These are phyloP conservation scores for Trichoderma hamatum DNA, from an alignment of 2,329 filamentous ascomycete genomes.

Conservation along the genomic window DNA sequence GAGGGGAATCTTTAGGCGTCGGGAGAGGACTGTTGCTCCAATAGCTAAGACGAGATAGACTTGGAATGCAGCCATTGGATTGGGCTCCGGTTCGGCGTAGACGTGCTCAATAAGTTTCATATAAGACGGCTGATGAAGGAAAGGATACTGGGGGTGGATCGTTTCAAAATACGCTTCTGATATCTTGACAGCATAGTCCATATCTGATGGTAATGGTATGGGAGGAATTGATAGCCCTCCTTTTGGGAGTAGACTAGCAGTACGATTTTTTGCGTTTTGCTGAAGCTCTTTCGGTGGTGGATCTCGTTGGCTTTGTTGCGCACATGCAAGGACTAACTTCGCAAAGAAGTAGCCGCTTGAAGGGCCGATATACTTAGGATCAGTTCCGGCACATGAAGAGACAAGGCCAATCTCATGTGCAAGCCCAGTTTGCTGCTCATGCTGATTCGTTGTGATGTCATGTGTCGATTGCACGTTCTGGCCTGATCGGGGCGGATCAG, in stretches of 20 bases:
- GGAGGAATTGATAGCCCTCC: neutral
- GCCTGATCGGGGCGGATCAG: no score
- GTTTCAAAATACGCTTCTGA: neutral
- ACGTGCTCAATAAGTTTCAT: neutral
- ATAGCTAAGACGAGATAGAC: neutral
- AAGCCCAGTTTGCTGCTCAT: neutral
- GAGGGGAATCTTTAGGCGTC: neutral
- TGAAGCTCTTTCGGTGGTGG: neutral
- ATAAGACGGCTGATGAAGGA: neutral
- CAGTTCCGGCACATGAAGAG: neutral
- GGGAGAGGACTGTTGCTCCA: neutral
- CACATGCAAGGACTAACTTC: neutral
- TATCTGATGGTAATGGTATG: neutral
- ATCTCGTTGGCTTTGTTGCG: no score
- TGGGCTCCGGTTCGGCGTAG: neutral
- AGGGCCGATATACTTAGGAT: neutral
- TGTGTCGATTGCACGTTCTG: no score
- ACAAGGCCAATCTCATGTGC: neutral
- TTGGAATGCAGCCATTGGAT: neutral
- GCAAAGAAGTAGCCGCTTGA: slow-evolving; percentile 3
- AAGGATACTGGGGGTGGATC: neutral
- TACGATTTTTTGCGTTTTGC: neutral
- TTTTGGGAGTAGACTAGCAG: neutral
- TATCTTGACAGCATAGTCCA: neutral
- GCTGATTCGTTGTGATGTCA: no score